Conservation (phyloP, 768 basidiomycete species). For the Phylloporus scabripes region DNA sequence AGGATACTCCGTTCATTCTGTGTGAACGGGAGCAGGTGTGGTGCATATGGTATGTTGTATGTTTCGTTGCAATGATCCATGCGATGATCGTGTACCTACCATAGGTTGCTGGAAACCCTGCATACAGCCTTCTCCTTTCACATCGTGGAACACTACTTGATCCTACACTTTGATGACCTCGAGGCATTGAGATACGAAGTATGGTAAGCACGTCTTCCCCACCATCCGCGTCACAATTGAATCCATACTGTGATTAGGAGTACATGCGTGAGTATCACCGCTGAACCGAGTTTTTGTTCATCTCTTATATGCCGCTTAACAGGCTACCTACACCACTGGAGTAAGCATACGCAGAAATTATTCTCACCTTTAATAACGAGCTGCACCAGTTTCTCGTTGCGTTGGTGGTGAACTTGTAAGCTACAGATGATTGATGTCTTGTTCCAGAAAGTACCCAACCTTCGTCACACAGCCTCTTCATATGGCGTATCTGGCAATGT, state of each 20-base stretch:
- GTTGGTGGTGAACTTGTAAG: constrained; percentile 5
- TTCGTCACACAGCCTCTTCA: constrained; percentile 8
- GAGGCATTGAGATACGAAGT: not conserved
- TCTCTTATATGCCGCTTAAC: not conserved
- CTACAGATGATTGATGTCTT: not conserved
- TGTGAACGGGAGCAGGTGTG: constrained; percentile 3
- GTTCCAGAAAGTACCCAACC: not conserved
- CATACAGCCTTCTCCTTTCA: constrained; percentile 15
- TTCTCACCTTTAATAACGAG: not conserved
- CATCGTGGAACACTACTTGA: constrained; percentile 12
- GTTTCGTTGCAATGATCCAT: no score
- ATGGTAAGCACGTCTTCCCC: constrained; percentile 15
- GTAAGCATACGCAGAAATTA: constrained; percentile 1
- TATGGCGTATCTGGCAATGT: constrained; percentile 20
- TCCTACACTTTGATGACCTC: constrained; percentile 8
- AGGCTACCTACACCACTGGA: constrained; percentile 8
- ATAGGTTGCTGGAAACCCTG: constrained; percentile 11
- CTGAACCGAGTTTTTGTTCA: not conserved
- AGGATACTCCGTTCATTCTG: not conserved
- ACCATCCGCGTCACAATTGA: no score
- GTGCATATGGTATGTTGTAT: constrained; percentile 11
- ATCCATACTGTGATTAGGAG: constrained; percentile 1
- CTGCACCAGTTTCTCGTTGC: not conserved
- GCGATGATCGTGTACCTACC: not conserved
- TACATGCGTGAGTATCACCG: constrained; percentile 2